Evolutionary conservation across 2,329 filamentous ascomycete genomes (phyloP).

Genomic region (Arthrobotrys entomopaga): DNA sequence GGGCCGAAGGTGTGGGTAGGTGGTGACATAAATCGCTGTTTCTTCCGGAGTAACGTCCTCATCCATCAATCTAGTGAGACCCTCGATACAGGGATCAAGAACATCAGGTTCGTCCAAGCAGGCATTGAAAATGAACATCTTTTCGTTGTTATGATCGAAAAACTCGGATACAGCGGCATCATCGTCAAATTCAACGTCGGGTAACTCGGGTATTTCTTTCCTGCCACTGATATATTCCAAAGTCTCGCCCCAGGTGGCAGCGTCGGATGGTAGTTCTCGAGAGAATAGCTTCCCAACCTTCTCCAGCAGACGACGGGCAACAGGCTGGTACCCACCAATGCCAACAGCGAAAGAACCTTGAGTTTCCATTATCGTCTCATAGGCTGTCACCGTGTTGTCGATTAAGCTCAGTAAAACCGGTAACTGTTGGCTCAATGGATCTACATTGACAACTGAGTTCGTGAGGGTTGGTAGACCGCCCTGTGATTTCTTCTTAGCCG

Average conservation of each 20-base stretch:
- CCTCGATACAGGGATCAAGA: conserved; percentile 38
- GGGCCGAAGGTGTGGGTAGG: conserved; percentile 40
- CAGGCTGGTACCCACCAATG: conserved; percentile 49
- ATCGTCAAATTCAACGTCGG: conserved; percentile 43
- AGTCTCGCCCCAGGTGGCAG: conserved; percentile 48
- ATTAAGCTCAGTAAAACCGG: conserved; percentile 39
- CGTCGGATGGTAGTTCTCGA: conserved; percentile 36
- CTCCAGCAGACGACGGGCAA: conserved; percentile 38
- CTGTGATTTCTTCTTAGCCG: conserved; percentile 20
- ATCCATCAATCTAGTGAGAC: conserved; percentile 39
- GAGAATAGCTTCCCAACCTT: conserved; percentile 50
- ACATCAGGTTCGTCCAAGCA: conserved; percentile 46
- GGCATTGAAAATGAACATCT: conserved; percentile 49
- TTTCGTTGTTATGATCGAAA: conserved; percentile 43
- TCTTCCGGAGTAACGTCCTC: conserved; percentile 50
- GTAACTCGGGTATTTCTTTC: conserved; percentile 40
- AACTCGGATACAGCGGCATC: conserved; percentile 43
- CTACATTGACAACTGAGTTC: conserved; percentile 41
- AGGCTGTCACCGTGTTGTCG: conserved; percentile 45
- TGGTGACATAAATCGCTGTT: conserved; percentile 46
- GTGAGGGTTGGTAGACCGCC: conserved; percentile 18
- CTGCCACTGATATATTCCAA: conserved; percentile 40
- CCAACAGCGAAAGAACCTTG: conserved; percentile 49
- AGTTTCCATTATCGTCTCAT: conserved; percentile 49
- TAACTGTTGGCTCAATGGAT: conserved; percentile 47